A percentile compares a stretch with the other conserved stretches of the same genome.
phyloP scores from a whole-genome alignment of 768 basidiomycete genomes.

The Pilatotrama ljubarskyi region DNA sequence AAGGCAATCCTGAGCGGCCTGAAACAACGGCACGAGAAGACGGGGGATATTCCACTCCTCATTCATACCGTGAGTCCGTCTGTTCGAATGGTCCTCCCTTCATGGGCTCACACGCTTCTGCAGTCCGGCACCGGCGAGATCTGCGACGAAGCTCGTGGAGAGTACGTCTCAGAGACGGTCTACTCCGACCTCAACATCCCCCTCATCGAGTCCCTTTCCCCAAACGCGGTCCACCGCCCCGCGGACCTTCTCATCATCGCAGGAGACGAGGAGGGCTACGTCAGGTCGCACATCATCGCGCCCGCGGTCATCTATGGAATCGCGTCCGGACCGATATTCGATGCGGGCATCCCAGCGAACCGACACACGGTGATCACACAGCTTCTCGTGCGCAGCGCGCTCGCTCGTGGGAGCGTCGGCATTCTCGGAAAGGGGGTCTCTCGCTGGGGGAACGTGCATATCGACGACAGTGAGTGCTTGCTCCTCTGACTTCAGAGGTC shows the following conservation, averaged over 20 bases:
- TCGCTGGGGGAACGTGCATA: conserved; percentile 58
- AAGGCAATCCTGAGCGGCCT: conserved; percentile 52
- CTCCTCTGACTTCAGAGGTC: not conserved
- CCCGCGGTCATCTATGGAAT: conserved; percentile 60
- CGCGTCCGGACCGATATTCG: conserved; percentile 55
- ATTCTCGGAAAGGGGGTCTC: conserved; percentile 57
- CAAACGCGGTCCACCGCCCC: conserved; percentile 45
- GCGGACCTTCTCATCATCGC: conserved; percentile 50
- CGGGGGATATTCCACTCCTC: conserved; percentile 45
- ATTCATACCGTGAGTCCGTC: conserved; percentile 65
- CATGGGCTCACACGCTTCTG: conserved; percentile 18
- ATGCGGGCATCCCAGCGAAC: conserved; percentile 49
- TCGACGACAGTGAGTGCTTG: conserved; percentile 40
- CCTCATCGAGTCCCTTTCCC: conserved; percentile 45
- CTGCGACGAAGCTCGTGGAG: conserved; percentile 44
- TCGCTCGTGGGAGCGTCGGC: conserved; percentile 50
- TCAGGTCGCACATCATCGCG: conserved; percentile 49
- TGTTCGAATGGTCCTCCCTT: no score
- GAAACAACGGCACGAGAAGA: conserved; percentile 44
- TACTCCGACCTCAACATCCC: conserved; percentile 50
- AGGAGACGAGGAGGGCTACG: conserved; percentile 51
- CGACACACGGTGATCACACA: conserved; percentile 50
- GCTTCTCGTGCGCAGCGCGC: conserved; percentile 40
- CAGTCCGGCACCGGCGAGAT: conserved; percentile 39
- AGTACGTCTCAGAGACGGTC: conserved; percentile 37